These are phyloP conservation scores for Suillus plorans DNA, from an alignment of 768 basidiomycete species.

Conservation along the genomic window DNA sequence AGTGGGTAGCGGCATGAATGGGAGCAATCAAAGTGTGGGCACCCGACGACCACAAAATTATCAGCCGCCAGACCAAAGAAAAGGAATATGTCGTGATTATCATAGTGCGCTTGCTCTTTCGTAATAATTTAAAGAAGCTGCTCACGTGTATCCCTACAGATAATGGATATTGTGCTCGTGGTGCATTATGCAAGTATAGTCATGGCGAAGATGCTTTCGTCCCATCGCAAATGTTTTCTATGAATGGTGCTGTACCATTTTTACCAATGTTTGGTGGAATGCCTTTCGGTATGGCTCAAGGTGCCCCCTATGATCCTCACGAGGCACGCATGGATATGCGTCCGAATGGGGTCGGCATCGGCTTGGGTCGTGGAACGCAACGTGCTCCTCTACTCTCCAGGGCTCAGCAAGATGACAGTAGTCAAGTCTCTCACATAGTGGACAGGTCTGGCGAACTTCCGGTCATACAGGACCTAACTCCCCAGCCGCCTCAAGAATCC, in stretches of 20 bases:
- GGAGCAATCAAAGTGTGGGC: conserved; percentile 28
- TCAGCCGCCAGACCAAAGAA: conserved; percentile 69
- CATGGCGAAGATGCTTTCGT: conserved; percentile 89
- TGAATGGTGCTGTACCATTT: conserved; percentile 58
- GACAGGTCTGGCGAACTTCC: conserved; percentile 70
- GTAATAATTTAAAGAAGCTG: conserved; percentile 7
- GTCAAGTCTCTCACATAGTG: conserved; percentile 36
- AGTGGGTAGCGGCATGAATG: conserved; percentile 22
- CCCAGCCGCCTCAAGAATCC: conserved; percentile 40
- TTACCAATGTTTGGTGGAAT: conserved; percentile 69
- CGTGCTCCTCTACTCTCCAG: conserved; percentile 62
- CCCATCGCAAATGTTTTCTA: conserved; percentile 65
- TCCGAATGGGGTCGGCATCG: conserved; percentile 37
- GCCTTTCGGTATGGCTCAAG: conserved; percentile 51
- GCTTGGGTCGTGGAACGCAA: conserved; percentile 33
- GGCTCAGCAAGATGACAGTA: conserved; percentile 52
- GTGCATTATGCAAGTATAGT: conserved; percentile 86
- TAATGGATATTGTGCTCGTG: conserved; percentile 87
- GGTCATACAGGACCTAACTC: conserved; percentile 83
- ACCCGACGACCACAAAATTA: conserved; percentile 58
- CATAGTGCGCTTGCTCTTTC: conserved; percentile 62
- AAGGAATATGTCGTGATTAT: conserved; percentile 88
- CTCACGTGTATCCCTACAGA: conserved; percentile 46
- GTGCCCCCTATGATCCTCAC: conserved; percentile 71
- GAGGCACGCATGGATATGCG: conserved; percentile 83